Percentiles rank a stretch among this genome's conserved stretches.
phyloP scores from a whole-genome alignment of 2,329 filamentous ascomycete genomes.

The Clarireedia homoeocarpa region DNA sequence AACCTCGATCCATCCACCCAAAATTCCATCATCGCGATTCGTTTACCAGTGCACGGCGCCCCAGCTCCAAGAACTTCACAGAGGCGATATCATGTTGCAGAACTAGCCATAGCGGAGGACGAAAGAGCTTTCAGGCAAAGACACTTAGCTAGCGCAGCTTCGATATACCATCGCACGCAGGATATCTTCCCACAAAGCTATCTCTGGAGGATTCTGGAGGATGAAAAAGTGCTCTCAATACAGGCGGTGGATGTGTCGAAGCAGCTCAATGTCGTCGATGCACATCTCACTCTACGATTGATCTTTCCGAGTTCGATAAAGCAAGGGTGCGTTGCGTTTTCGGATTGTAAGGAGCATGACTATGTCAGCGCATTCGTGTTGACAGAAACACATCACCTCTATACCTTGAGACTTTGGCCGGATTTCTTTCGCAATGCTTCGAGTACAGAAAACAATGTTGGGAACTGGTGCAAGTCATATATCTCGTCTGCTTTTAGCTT shows the following conservation, averaged over 20 bases:
- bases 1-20: constrained; percentile 68
- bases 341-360: constrained; percentile 72
- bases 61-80: constrained; percentile 31
- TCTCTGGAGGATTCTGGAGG: constrained; percentile 82
- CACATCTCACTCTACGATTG: constrained; percentile 68
- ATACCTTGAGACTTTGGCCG: constrained; percentile 74
- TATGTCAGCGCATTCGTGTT: constrained; percentile 71
- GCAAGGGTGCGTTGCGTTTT: constrained; percentile 71
- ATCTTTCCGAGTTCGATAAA: constrained; percentile 68
- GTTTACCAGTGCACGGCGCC: constrained; percentile 48
- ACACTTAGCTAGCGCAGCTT: constrained; percentile 69
- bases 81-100: constrained; percentile 33
- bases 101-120: constrained; percentile 47
- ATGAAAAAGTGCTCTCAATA: constrained; percentile 72
- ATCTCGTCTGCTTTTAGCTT: constrained; percentile 66
- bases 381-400: constrained; percentile 70
- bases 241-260: constrained; percentile 75
- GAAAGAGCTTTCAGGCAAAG: constrained; percentile 66
- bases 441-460: constrained; percentile 64
- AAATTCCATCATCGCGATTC: constrained; percentile 62
- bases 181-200: constrained; percentile 75
- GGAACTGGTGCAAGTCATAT: constrained; percentile 69
- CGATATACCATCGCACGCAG: constrained; percentile 75
- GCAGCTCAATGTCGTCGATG: constrained; percentile 56
- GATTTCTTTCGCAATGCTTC: constrained; percentile 70